phyloP scores from a whole-genome alignment of 2,329 filamentous ascomycete genomes.

The Beauveria brongniartii region DNA sequence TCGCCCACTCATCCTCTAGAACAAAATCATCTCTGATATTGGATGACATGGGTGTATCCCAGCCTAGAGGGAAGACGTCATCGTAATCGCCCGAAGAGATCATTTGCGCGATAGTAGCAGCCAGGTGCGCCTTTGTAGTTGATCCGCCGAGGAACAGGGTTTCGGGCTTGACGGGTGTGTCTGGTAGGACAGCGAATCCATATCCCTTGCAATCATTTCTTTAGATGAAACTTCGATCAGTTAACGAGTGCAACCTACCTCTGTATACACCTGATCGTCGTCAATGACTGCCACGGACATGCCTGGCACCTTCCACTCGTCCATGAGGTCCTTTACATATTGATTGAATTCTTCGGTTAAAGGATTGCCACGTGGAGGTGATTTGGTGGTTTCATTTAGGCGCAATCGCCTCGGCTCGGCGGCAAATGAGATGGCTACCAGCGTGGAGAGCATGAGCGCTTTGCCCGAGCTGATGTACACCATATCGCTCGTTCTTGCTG shows the following conservation, averaged over 20 bases:
- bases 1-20: conserved; percentile 36
- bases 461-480: not conserved
- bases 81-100: not conserved
- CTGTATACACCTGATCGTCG: conserved; percentile 17
- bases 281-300: conserved; percentile 22
- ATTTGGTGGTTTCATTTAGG: not conserved
- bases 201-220: not conserved
- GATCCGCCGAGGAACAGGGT: not conserved
- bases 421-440: not conserved
- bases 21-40: conserved; percentile 46
- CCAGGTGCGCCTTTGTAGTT: not conserved
- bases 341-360: conserved; percentile 14
- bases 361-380: conserved; percentile 4
- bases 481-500: not conserved
- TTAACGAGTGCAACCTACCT: conserved; percentile 13
- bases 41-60: conserved; percentile 37
- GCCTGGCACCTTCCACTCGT: conserved; percentile 22
- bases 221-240: conserved; percentile 1
- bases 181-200: not conserved
- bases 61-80: conserved; percentile 21
- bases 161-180: not conserved
- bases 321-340: conserved; percentile 14
- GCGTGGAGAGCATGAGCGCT: not conserved
- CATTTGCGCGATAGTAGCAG: not conserved
- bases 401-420: not conserved